These are phyloP conservation scores for Chenopodium formosanum DNA, from an alignment of 148 eudicot species.

Conservation along the genomic window DNA sequence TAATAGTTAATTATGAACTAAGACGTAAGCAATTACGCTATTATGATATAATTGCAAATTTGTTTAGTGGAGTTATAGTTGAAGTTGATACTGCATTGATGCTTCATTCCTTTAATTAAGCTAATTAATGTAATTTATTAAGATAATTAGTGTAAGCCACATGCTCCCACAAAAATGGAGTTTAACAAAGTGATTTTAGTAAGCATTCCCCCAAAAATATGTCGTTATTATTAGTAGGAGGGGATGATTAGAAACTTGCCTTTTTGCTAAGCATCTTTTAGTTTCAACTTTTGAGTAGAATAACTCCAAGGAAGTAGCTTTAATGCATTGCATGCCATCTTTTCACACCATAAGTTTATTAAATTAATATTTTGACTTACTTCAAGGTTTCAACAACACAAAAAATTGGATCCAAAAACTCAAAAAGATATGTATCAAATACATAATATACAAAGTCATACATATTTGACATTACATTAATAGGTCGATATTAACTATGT, in stretches of 20 bases:
- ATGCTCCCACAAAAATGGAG: slow-evolving; percentile 28
- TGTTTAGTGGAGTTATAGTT: slow-evolving; percentile 9
- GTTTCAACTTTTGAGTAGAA: neutral
- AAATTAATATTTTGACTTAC: neutral
- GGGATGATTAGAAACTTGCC: slow-evolving; percentile 9
- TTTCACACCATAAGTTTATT: no score
- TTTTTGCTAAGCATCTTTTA: slow-evolving; percentile 6
- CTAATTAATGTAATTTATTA: neutral
- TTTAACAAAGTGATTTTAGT: neutral
- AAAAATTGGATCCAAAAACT: no score
- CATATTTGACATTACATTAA: no score
- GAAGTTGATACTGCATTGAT: slow-evolving; percentile 5
- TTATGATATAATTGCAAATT: neutral
- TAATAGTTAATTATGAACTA: neutral
- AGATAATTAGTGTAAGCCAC: slow-evolving; percentile 22
- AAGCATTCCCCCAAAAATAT: neutral
- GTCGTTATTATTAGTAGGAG: slow-evolving; percentile 10
- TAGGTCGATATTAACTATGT: no score
- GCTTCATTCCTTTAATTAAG: neutral
- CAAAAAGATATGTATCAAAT: no score
- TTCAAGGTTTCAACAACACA: neutral
- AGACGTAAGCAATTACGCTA: slow-evolving; percentile 25
- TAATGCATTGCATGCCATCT: neutral
- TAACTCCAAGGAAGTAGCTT: neutral
- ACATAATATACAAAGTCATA: neutral